Evolutionary conservation across 1,284 basidiomycete species (phyloP).

Genomic region (Ganoderma resinaceum): DNA sequence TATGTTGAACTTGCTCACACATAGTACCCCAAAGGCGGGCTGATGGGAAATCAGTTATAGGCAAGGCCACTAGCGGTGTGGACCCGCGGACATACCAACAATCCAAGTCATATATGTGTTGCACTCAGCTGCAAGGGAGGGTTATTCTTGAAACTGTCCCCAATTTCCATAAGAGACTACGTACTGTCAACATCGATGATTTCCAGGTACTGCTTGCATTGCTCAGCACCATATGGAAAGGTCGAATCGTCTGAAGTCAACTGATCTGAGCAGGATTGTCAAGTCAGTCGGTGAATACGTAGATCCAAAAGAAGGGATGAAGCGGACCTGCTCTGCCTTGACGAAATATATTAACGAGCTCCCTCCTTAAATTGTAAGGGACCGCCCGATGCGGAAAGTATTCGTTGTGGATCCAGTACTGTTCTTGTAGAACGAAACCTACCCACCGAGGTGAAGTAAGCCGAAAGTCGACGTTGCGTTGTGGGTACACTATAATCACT

Average conservation of each 20-base stretch:
- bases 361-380: constrained; percentile 12
- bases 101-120: constrained; percentile 31
- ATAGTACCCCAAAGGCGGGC: constrained; percentile 32
- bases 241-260: constrained; percentile 38
- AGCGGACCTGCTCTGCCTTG: constrained; percentile 34
- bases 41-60: constrained; percentile 6
- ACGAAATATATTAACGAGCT: constrained; percentile 32
- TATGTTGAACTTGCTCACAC: constrained; percentile 16
- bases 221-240: constrained; percentile 33
- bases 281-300: not conserved
- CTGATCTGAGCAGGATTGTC: constrained; percentile 28
- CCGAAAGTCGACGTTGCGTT: not conserved
- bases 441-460: not conserved
- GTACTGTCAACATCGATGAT: constrained; percentile 29
- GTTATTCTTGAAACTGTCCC: not conserved
- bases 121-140: constrained; percentile 11
- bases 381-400: constrained; percentile 38
- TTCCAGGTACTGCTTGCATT: constrained; percentile 36
- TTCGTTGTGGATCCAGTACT: constrained; percentile 41
- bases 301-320: no score
- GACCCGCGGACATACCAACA: constrained; percentile 25
- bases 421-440: constrained; percentile 37
- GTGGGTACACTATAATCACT: not conserved
- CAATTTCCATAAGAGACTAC: not conserved
- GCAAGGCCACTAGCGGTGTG: not conserved